Evolutionary conservation across 2,329 filamentous ascomycete species (phyloP).

Genomic region (Ambrosiella cleistominuta): DNA sequence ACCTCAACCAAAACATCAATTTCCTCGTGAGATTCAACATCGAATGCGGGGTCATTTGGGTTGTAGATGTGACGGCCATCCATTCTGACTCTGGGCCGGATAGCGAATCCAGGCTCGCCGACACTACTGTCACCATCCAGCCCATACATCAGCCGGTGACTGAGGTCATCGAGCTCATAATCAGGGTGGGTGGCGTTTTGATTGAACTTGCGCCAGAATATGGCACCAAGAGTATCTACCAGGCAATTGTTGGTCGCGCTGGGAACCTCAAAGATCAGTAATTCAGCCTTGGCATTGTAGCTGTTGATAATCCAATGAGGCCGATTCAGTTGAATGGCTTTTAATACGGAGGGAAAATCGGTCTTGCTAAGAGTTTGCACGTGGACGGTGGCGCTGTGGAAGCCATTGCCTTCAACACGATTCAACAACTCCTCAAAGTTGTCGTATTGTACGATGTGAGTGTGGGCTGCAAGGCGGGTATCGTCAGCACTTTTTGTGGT

Average conservation of each 20-base stretch:
- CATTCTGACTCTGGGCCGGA: not conserved
- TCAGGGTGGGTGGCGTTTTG: not conserved
- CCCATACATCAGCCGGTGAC: not conserved
- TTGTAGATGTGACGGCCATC: not conserved
- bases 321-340: not conserved
- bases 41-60: not conserved
- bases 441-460: constrained; percentile 10
- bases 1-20: not conserved
- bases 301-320: constrained; percentile 7
- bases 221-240: not conserved
- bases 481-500: constrained; percentile 2
- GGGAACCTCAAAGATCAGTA: constrained; percentile 7
- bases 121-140: constrained; percentile 3
- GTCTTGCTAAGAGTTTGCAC: constrained; percentile 2
- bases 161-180: constrained; percentile 2
- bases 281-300: constrained; percentile 8
- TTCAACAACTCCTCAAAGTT: constrained; percentile 6
- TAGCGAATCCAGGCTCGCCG: constrained; percentile 5
- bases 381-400: constrained; percentile 8
- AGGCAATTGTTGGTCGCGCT: not conserved
- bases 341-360: not conserved
- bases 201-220: constrained; percentile 1
- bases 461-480: constrained; percentile 8
- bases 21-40: not conserved
- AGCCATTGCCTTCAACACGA: constrained; percentile 6